Evolutionary conservation across 768 basidiomycete genomes (phyloP), one percentile per base, ranked within the genome.

Genomic region (Boletus rubescentipes): DNA sequence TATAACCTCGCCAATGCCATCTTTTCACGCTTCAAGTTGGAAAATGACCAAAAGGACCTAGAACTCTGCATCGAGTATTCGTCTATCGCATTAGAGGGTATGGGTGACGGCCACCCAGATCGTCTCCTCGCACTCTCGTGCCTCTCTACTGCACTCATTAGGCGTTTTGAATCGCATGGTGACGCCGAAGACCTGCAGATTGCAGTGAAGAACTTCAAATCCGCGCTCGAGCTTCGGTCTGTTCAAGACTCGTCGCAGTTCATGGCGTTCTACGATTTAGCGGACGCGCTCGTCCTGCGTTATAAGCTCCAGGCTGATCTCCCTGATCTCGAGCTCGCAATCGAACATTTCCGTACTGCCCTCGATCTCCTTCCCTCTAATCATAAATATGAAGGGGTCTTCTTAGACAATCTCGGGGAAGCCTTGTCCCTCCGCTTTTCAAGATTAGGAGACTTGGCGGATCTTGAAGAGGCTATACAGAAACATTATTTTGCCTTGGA

Each of bases 1-100:
- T 68, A 68, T 46, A 69, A 66, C 49, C 69, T 69, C 30, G 69
- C 67, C 41, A 68, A 67, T 37, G 67, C 68, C 23, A 43, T 70
- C 40, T 51, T 70, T 18, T 67, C 62, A 36, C 68, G 69, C 29
- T 68, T 61, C 57, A 68, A 67, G 45, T 9, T 64, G 6, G 44
- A 54, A 46, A 54, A 49, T 7, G 37, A 61, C n/a, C 40, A 30
- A n/a, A 40, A 55, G 7, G 68, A 69, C 46, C 53, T 69, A 14
- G 59, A 60, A 11, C 53, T 60, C 30, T 64, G 59, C 35, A 67
- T 69, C 3, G 49, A 64, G 37, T 57, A 59, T 32, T 63, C 66
- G 5, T 45, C 40, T 1, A 36, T 48, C 29, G 66, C 68, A 20
- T 41, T 68, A 12, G 51, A 57, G 20, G 43, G 36, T 2, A 56